Conservation (phyloP, 2,329 filamentous ascomycete species). For the Exophiala mesophila region DNA sequence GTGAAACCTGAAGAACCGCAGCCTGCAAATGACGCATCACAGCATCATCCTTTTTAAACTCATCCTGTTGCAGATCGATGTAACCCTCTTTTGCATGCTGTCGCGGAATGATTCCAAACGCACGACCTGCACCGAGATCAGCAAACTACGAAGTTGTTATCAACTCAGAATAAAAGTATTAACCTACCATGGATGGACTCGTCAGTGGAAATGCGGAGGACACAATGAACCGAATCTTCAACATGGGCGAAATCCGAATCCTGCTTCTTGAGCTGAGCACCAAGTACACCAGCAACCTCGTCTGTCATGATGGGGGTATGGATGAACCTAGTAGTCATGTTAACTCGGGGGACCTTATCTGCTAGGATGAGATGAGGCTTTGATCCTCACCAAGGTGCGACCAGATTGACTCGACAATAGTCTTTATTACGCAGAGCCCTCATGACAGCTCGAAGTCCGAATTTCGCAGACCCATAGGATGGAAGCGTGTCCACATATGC, state of each 20-base stretch:
- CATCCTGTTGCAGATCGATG: not conserved
- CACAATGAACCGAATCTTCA: not conserved
- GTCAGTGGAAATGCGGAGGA: not conserved
- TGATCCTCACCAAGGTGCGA: not conserved
- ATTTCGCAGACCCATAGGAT: not conserved
- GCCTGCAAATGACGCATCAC: too few species aligned
- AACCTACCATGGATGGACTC: not conserved
- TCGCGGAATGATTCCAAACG: not conserved
- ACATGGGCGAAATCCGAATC: not conserved
- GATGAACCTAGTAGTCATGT: not conserved
- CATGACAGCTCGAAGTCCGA: not conserved
- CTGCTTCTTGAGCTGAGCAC: not conserved
- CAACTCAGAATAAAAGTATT: not conserved
- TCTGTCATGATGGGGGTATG: not conserved
- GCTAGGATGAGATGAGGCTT: not conserved
- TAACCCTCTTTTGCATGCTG: not conserved
- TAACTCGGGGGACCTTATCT: not conserved
- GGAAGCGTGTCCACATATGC: not conserved
- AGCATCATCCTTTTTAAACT: too few species aligned
- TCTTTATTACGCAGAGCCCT: not conserved
- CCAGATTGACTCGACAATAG: not conserved
- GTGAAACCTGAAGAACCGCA: too few species aligned
- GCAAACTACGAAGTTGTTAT: not conserved
- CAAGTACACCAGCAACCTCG: not conserved
- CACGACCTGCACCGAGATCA: not conserved